These are phyloP conservation scores for Erigeron canadensis DNA, from an alignment of 129 eudicot species.

Conservation along the genomic window DNA sequence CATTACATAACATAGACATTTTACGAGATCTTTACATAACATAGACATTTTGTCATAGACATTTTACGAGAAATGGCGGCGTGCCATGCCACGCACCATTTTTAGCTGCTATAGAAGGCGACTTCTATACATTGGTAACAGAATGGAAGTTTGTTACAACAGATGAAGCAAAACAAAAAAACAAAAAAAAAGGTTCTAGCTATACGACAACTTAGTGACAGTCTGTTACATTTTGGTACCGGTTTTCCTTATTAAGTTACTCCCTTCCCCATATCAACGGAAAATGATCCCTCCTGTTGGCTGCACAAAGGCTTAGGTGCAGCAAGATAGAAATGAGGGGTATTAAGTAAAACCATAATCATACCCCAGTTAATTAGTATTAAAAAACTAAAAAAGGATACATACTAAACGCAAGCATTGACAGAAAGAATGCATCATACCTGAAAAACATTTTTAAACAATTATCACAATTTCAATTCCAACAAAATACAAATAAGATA, in stretches of 20 bases:
- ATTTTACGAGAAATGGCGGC: not conserved
- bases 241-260: not conserved
- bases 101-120: not conserved
- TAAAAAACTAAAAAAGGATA: not conserved
- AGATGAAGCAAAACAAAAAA: not conserved
- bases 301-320: too few relatives aligned
- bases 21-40: too few relatives aligned
- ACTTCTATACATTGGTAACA: not conserved
- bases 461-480: constrained; percentile 9
- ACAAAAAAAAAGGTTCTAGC: not conserved
- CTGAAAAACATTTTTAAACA: constrained; percentile 1
- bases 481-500: not conserved
- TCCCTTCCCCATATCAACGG: not conserved
- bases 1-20: too few relatives aligned
- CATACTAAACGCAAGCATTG: constrained; percentile 9
- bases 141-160: not conserved
- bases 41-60: too few relatives aligned
- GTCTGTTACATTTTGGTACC: not conserved
- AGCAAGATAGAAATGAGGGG: too few relatives aligned
- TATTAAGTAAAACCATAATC: not conserved
- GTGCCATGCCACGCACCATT: not conserved
- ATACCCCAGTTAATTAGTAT: not conserved
- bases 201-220: not conserved
- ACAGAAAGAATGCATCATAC: constrained; percentile 3
- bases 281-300: too few relatives aligned